Evolutionary conservation across 208 protist genomes (phyloP).

Genomic region (Acanthamoeba healyi): DNA sequence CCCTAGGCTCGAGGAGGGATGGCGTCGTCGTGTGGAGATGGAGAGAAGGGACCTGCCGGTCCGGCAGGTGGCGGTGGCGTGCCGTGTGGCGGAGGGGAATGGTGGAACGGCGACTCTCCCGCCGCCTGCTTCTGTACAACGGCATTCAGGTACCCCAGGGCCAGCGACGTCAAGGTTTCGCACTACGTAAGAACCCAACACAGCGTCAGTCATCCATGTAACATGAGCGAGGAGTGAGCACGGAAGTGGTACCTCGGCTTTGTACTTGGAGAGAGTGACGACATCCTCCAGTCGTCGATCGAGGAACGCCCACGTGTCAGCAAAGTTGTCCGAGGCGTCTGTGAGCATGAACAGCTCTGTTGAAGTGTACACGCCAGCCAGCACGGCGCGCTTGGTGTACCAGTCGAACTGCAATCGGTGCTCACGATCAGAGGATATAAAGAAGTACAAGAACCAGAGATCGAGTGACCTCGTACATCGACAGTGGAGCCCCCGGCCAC

Average conservation of each 20-base stretch:
- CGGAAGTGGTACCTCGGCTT: neutral
- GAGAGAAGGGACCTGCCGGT: neutral
- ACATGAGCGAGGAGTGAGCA: neutral
- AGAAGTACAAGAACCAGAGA: neutral
- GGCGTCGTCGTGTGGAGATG: neutral
- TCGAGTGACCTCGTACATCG: neutral
- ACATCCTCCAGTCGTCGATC: constrained; percentile 45
- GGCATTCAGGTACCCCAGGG: constrained; percentile 9
- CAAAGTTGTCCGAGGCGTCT: constrained; percentile 40
- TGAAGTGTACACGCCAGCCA: constrained; percentile 53
- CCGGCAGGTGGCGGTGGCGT: neutral
- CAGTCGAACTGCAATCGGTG: constrained; percentile 16
- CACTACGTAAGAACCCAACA: neutral
- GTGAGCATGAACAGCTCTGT: constrained; percentile 67
- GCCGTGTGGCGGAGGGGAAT: neutral
- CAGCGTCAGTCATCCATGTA: neutral
- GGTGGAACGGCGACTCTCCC: neutral
- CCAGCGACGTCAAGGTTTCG: constrained; percentile 8
- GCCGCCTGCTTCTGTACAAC: neutral
- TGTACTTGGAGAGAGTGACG: constrained; percentile 34
- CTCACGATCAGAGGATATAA: neutral
- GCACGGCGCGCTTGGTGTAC: constrained; percentile 53
- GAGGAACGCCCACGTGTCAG: constrained; percentile 49
- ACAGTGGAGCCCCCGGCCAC: neutral
- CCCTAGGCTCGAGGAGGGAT: neutral